These are phyloP conservation scores for Luffa aegyptiaca DNA, from an alignment of 306 rosid genomes.

Conservation along the genomic window DNA sequence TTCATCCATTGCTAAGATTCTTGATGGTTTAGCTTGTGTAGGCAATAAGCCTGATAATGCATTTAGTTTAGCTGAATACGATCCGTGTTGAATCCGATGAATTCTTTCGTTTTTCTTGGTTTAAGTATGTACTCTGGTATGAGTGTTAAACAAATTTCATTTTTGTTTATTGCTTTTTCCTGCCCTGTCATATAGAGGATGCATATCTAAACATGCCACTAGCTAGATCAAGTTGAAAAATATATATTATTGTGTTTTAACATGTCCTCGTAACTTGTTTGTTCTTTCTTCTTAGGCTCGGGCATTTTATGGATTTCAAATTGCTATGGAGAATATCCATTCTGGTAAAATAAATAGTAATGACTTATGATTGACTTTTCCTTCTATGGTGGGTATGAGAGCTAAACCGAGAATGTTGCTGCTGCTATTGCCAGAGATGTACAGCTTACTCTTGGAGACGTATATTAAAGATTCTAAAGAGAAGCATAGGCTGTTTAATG, in stretches of 20 bases:
- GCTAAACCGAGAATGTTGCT: slow-evolving; percentile 13
- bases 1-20: neutral
- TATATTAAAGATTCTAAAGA: slow-evolving; percentile 74
- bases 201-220: neutral
- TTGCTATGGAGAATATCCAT: slow-evolving; percentile 92
- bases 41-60: neutral
- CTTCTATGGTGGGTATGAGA: slow-evolving; percentile 5
- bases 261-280: neutral
- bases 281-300: slow-evolving; percentile 48
- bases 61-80: neutral
- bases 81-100: neutral
- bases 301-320: slow-evolving; percentile 88
- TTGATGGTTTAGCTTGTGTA: neutral
- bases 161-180: neutral
- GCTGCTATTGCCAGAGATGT: slow-evolving; percentile 56
- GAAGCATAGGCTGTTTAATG: slow-evolving; percentile 74
- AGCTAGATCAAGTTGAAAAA: no score
- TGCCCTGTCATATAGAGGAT: neutral
- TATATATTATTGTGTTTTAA: neutral
- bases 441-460: slow-evolving; percentile 88
- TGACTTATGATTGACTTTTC: slow-evolving; percentile 1
- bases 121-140: no score
- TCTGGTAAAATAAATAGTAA: slow-evolving; percentile 41
- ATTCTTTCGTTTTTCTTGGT: neutral
- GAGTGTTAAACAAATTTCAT: neutral